These are phyloP conservation scores for Populus hybrid DNA, from an alignment of 441 rosid genomes.

Conservation along the genomic window DNA sequence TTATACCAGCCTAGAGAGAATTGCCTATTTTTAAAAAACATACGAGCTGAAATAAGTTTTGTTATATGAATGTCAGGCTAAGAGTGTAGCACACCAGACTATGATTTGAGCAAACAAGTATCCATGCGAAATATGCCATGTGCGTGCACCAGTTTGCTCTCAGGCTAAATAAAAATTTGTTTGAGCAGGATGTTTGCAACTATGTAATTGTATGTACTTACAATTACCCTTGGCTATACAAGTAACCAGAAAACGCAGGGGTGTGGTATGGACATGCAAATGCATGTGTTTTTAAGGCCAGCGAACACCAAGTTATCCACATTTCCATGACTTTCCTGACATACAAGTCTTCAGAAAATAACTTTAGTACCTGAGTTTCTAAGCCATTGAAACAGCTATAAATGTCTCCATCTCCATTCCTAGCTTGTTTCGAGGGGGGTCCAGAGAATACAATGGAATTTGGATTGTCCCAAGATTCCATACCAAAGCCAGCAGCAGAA, in stretches of 20 bases:
- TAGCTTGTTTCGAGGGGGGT: constrained; percentile 57
- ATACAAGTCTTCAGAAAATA: neutral
- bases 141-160: neutral
- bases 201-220: neutral
- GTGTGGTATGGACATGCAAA: neutral
- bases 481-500: constrained; percentile 59
- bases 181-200: neutral
- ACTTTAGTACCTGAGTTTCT: constrained; percentile 61
- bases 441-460: constrained; percentile 76
- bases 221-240: neutral
- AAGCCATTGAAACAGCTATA: constrained; percentile 43
- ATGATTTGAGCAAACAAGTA: neutral
- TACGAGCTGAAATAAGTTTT: neutral
- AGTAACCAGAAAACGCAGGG: neutral
- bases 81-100: neutral
- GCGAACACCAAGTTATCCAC: neutral
- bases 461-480: constrained; percentile 81
- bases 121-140: neutral
- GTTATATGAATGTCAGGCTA: neutral
- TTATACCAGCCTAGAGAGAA: neutral
- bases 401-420: constrained; percentile 58
- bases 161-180: neutral
- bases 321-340: neutral
- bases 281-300: neutral
- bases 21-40: neutral